Evolutionary conservation across 2,329 filamentous ascomycete species (phyloP).

Genomic region (Lachnellula hyalina): DNA sequence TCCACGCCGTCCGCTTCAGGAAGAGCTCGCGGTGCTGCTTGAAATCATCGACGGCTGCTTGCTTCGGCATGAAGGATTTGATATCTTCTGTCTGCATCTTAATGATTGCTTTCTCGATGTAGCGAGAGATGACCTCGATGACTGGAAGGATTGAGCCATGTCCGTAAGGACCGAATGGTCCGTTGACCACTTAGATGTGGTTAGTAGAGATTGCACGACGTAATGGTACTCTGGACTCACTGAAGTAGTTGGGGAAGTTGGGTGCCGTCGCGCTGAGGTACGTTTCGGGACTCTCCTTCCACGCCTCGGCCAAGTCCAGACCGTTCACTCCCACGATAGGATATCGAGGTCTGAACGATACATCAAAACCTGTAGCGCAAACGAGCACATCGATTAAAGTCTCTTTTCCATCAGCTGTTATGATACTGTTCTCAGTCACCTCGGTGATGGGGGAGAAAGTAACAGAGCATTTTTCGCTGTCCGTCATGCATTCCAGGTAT

Average conservation of each 20-base stretch:
- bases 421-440: background rate
- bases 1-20: background rate
- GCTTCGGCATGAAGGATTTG: slow-evolving; percentile 38
- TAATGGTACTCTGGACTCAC: too few species aligned
- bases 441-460: background rate
- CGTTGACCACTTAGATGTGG: background rate
- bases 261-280: slow-evolving; percentile 11
- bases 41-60: slow-evolving; percentile 34
- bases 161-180: background rate
- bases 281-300: background rate
- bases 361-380: slow-evolving; percentile 23
- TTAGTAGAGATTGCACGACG: too few species aligned
- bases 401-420: background rate
- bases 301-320: background rate
- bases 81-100: slow-evolving; percentile 41
- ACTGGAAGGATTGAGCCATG: background rate
- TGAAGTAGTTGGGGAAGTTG: slow-evolving; percentile 6
- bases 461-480: too few species aligned
- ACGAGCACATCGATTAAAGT: background rate
- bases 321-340: background rate
- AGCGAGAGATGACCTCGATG: background rate
- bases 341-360: background rate
- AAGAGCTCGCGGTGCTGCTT: slow-evolving; percentile 36
- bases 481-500: too few species aligned
- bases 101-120: slow-evolving; percentile 2